Base-by-base conservation (phyloP, 2,329 filamentous ascomycete species). In the Dactylellina parvicollis region DNA sequence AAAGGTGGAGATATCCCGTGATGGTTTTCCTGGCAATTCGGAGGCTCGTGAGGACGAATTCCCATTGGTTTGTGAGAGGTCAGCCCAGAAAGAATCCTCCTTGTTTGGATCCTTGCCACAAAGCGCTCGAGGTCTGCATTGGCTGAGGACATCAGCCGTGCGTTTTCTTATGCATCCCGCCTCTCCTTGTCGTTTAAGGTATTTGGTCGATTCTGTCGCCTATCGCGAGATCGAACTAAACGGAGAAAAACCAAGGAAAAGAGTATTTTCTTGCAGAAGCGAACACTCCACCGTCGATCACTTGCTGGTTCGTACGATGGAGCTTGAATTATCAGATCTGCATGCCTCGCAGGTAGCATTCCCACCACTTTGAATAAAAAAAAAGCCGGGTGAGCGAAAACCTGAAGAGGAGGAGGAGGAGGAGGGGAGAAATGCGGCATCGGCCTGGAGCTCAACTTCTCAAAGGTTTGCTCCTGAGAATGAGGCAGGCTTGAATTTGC, bases 1-100 rank as follows among this genome's bases (percentile, higher is more conserved):
- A 73, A n/a, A 22, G 49, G 57, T 44, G 54, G 47, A 54, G 69
- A 73, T n/a, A n/a, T 73, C 69, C 69, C 69, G 69, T 73, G 69
- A 73, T 73, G 69, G 26, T 40, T 66, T 73, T 40, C 24, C 38
- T 54, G 61, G 61, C 38, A 24, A 50, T n/a, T 50, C 32, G 30
- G 54, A 61, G 28, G 54, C 30, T 38, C 38, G 18, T 36, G 34
- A 65, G 66, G 32, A 38, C 57, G 28, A 24, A 30, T 62, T 71
- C 60, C 60, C 56, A 65, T 59, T 73, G 54, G 69, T 14, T 32
- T 55, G 16, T n/a, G n/a, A 16, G 40, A 42, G 40, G 22, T 28
- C 30, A 20, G 54, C 36, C 18, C 16, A 40, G 36, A 28, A 18
- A 14, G 26, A 59, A 44, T 64, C 50, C 42, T 50, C 47, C 38